A percentile compares a stretch with the other conserved stretches of the same genome.
Evolutionary conservation across 2,329 filamentous ascomycete genomes (phyloP).

Genomic region (Sporothrix mexicana): DNA sequence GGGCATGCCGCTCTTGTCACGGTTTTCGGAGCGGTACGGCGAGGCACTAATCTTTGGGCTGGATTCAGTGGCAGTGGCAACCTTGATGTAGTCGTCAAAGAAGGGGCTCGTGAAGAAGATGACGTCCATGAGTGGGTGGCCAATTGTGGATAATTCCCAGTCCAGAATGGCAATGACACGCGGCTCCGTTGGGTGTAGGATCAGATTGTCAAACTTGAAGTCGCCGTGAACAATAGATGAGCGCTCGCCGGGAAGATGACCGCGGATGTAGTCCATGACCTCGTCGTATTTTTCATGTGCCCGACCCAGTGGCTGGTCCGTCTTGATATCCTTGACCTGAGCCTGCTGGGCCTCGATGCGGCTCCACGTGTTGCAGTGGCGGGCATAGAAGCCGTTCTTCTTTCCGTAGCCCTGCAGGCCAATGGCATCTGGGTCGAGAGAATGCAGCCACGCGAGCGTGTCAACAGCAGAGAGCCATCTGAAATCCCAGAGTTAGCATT

Average conservation of each 20-base stretch:
- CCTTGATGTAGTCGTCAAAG: conserved; percentile 5
- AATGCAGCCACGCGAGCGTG: neutral
- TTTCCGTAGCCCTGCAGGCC: neutral
- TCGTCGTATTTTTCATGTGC: neutral
- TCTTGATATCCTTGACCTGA: neutral
- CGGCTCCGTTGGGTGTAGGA: neutral
- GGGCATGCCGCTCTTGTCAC: neutral
- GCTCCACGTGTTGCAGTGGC: neutral
- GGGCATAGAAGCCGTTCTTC: neutral
- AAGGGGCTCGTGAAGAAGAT: conserved; percentile 6
- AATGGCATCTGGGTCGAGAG: neutral
- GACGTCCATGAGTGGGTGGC: neutral
- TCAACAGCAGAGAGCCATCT: neutral
- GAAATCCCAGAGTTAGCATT: neutral
- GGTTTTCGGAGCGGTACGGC: neutral
- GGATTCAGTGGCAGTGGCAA: neutral
- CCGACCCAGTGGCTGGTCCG: neutral
- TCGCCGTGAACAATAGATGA: neutral
- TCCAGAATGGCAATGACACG: neutral
- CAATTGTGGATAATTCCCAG: neutral
- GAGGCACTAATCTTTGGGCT: neutral
- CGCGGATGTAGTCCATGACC: neutral
- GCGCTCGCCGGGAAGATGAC: neutral
- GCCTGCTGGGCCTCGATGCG: neutral
- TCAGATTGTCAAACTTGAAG: conserved; percentile 8